phyloP scores from a whole-genome alignment of 1,284 basidiomycete species.

The Cryptococcus floricola region DNA sequence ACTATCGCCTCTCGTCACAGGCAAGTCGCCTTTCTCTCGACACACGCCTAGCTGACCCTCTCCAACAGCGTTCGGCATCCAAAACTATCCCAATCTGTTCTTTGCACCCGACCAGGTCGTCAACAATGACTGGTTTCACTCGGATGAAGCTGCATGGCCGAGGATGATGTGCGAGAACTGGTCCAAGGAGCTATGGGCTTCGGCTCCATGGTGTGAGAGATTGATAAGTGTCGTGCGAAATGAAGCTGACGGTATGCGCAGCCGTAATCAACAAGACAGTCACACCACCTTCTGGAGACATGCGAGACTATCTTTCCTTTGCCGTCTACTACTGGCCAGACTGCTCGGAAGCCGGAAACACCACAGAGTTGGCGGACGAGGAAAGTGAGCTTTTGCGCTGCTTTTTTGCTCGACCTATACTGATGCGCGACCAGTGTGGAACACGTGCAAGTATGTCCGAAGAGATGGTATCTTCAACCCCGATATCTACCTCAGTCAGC shows the following conservation, averaged over 20 bases:
- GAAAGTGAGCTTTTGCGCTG: constrained; percentile 6
- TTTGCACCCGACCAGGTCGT: background rate
- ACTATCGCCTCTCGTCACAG: background rate
- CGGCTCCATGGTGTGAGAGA: background rate
- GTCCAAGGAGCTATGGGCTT: background rate
- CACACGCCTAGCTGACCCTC: background rate
- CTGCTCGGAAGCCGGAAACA: constrained; percentile 22
- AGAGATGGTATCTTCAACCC: constrained; percentile 65
- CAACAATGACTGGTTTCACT: constrained; percentile 1
- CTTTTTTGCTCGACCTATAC: background rate
- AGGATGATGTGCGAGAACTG: background rate
- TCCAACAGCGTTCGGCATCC: background rate
- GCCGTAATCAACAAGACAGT: background rate
- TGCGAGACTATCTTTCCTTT: constrained; percentile 9
- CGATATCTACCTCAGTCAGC: constrained; percentile 52
- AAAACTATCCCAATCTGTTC: background rate
- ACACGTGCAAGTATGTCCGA: constrained; percentile 56
- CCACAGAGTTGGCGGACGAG: constrained; percentile 16
- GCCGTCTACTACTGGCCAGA: constrained; percentile 22
- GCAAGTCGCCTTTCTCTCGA: background rate
- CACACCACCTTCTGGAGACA: background rate
- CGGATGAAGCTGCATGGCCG: background rate
- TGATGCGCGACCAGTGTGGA: constrained; percentile 50
- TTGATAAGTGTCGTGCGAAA: background rate
- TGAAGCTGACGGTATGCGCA: background rate